phyloP scores from a whole-genome alignment of 179 eudicot species.

The Heliamphora pulchella region DNA sequence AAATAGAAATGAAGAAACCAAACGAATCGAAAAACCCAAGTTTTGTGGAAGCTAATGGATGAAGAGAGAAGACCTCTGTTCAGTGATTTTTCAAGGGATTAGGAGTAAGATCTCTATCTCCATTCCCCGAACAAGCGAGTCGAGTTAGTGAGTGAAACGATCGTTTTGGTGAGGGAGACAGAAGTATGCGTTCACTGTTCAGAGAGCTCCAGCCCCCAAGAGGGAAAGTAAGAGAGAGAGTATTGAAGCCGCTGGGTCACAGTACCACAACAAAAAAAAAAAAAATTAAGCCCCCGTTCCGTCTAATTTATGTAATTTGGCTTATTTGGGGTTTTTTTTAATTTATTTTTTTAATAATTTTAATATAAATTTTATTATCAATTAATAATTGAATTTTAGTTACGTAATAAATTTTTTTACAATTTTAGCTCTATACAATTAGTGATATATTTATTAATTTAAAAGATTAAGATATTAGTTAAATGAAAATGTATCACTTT shows the following conservation, averaged over 20 bases:
- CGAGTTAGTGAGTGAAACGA: neutral
- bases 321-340: no score
- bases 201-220: neutral
- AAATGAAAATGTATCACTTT: no score
- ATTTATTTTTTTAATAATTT: no score
- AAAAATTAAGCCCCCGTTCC: no score
- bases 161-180: neutral
- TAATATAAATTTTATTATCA: no score
- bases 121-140: neutral
- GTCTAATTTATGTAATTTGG: no score
- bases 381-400: no score
- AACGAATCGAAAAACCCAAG: conserved; percentile 9
- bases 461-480: no score
- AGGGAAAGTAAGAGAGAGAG: neutral
- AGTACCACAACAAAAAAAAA: no score
- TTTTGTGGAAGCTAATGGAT: neutral
- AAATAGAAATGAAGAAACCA: neutral
- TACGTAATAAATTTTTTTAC: no score
- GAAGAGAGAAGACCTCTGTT: neutral
- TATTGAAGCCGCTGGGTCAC: neutral
- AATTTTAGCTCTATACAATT: no score
- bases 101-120: neutral
- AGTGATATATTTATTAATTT: no score
- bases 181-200: neutral
- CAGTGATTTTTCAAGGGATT: neutral